Evolutionary conservation across 108 stramenopile genomes (phyloP).

Genomic region (Cyclotella baltica): DNA sequence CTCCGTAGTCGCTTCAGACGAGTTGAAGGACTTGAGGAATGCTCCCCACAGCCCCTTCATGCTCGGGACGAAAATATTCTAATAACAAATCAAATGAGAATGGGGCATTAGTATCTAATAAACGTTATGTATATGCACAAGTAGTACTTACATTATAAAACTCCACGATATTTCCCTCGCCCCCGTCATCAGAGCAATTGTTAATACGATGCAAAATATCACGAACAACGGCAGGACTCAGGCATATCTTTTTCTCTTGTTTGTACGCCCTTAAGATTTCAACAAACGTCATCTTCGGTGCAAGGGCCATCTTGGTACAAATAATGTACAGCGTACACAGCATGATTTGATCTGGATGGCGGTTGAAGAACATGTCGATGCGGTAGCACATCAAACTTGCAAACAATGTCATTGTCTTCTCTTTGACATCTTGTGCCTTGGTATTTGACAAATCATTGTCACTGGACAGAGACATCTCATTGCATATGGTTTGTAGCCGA

Average conservation of each 20-base stretch:
- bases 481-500: not conserved
- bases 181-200: not conserved
- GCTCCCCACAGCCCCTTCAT: slow-evolving; percentile 11
- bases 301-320: not conserved
- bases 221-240: not conserved
- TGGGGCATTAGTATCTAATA: not conserved
- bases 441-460: not conserved
- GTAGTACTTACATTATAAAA: slow-evolving; percentile 17
- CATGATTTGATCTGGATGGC: slow-evolving; percentile 24
- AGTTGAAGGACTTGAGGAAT: not conserved
- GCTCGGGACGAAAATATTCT: slow-evolving; percentile 20
- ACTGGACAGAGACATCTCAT: not conserved
- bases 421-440: not conserved
- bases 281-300: not conserved
- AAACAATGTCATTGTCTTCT: not conserved
- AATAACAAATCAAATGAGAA: not conserved
- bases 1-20: not conserved
- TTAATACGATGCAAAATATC: slow-evolving; percentile 6
- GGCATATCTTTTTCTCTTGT: not conserved
- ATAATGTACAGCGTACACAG: not conserved
- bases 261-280: not conserved
- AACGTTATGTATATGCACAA: not conserved
- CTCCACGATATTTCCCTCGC: not conserved
- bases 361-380: slow-evolving; percentile 12
- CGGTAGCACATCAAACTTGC: slow-evolving; percentile 9